These are phyloP conservation scores for Immersiella caudata DNA, from an alignment of 495 filamentous ascomycete species.

Conservation along the genomic window DNA sequence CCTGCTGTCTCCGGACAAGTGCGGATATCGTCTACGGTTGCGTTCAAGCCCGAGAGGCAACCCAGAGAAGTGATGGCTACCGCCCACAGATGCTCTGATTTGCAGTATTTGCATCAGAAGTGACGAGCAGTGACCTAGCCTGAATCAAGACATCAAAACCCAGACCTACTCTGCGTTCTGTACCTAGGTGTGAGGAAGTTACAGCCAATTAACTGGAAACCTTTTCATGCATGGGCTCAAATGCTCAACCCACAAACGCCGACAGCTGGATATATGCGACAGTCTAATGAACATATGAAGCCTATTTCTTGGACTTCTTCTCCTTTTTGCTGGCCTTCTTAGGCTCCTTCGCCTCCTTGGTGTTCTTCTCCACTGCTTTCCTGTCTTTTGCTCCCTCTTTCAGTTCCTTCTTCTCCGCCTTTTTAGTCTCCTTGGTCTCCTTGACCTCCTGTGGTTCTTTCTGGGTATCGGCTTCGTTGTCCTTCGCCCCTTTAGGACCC, in stretches of 20 bases:
- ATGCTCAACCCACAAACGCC: slow-evolving; percentile 2
- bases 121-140: too few species aligned
- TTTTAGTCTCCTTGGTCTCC: slow-evolving; percentile 22
- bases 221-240: background rate
- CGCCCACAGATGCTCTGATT: background rate
- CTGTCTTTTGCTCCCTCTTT: slow-evolving; percentile 19
- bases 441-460: slow-evolving; percentile 31
- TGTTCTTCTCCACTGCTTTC: background rate
- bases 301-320: slow-evolving; percentile 24
- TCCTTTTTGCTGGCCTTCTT: slow-evolving; percentile 21
- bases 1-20: too few species aligned
- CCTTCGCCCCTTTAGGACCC: slow-evolving; percentile 23
- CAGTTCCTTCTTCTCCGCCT: slow-evolving; percentile 9
- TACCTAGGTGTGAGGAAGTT: background rate
- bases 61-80: too few species aligned
- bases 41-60: too few species aligned
- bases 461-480: slow-evolving; percentile 25
- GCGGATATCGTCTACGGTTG: too few species aligned
- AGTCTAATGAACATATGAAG: slow-evolving; percentile 12
- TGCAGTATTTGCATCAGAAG: background rate
- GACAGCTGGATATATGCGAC: background rate
- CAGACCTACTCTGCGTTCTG: too few species aligned
- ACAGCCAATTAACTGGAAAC: background rate
- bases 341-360: slow-evolving; percentile 19
- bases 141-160: background rate